Percentiles rank a stretch among this genome's conserved stretches.
Evolutionary conservation across 805 yeast species (phyloP).

Genomic region (Candida montana): DNA sequence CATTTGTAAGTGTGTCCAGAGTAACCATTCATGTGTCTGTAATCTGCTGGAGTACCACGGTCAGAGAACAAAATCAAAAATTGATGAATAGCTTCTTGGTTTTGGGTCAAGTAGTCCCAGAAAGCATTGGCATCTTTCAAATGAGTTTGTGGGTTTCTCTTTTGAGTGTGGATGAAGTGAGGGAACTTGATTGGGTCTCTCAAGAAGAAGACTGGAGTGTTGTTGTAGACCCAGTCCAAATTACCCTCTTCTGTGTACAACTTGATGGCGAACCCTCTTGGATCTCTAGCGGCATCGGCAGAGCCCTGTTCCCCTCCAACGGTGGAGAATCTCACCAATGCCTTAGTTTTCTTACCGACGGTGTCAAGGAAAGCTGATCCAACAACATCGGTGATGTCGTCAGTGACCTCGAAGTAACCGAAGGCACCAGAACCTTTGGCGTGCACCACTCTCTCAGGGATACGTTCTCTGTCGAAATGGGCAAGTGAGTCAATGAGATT

Average conservation of each 20-base stretch:
- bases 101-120: conserved; percentile 70
- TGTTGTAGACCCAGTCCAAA: conserved; percentile 80
- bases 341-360: conserved; percentile 75
- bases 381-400: conserved; percentile 71
- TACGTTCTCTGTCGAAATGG: conserved; percentile 85
- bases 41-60: conserved; percentile 76
- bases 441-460: conserved; percentile 90
- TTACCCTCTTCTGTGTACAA: conserved; percentile 81
- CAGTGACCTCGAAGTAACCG: conserved; percentile 83
- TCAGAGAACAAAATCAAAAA: conserved; percentile 69
- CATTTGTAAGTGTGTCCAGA: conserved; percentile 83
- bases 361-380: conserved; percentile 63
- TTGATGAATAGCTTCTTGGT: conserved; percentile 73
- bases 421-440: conserved; percentile 93
- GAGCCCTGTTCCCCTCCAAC: conserved; percentile 85
- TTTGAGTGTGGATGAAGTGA: conserved; percentile 83
- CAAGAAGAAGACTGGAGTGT: conserved; percentile 79
- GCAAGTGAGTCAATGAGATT: conserved; percentile 75
- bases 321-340: conserved; percentile 73
- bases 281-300: conserved; percentile 81
- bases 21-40: conserved; percentile 77
- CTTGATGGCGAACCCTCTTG: conserved; percentile 79
- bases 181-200: conserved; percentile 87
- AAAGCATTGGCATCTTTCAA: conserved; percentile 72
- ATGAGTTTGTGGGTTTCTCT: conserved; percentile 78